Conservation (phyloP, 495 filamentous ascomycete species). For the Xylaria curta region DNA sequence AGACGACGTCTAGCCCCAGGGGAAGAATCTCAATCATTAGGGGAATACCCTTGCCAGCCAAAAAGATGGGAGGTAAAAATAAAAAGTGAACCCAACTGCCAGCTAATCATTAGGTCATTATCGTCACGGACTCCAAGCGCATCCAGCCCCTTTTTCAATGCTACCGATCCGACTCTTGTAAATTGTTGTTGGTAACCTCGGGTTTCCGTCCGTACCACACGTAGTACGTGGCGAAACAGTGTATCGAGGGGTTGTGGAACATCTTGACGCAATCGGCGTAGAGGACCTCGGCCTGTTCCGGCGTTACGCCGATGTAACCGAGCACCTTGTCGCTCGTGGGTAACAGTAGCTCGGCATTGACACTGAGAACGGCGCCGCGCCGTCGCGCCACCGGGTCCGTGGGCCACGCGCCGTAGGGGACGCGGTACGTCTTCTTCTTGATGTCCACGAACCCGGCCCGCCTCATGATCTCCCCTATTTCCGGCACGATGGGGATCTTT, state of each 20-base stretch:
- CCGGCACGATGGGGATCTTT: conserved; percentile 28
- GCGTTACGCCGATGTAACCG: conserved; percentile 17
- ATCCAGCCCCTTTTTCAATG: not conserved
- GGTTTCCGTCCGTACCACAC: conserved; percentile 29
- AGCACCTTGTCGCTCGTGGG: conserved; percentile 17
- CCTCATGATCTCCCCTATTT: conserved; percentile 26
- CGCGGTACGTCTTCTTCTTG: conserved; percentile 23
- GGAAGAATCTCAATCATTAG: not conserved
- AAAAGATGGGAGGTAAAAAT: not conserved
- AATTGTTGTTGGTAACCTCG: not conserved
- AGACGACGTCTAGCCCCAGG: not conserved
- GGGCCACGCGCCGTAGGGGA: conserved; percentile 28
- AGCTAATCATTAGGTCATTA: conserved; percentile 28
- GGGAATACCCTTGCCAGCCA: not conserved
- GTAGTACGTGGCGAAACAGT: conserved; percentile 25
- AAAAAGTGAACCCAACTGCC: not conserved
- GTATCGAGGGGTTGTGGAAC: conserved; percentile 24
- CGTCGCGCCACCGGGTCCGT: conserved; percentile 10
- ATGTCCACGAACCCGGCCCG: conserved; percentile 35
- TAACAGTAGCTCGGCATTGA: conserved; percentile 24
- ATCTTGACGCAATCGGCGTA: conserved; percentile 18
- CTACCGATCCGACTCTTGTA: conserved; percentile 2
- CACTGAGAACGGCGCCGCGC: conserved; percentile 18
- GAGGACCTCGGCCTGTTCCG: conserved; percentile 15
- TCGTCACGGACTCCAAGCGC: not conserved